A percentile compares a stretch with the other conserved stretches of the same genome.
phyloP scores from a whole-genome alignment of 108 stramenopile genomes.

The Nitzschia inconspicua region DNA sequence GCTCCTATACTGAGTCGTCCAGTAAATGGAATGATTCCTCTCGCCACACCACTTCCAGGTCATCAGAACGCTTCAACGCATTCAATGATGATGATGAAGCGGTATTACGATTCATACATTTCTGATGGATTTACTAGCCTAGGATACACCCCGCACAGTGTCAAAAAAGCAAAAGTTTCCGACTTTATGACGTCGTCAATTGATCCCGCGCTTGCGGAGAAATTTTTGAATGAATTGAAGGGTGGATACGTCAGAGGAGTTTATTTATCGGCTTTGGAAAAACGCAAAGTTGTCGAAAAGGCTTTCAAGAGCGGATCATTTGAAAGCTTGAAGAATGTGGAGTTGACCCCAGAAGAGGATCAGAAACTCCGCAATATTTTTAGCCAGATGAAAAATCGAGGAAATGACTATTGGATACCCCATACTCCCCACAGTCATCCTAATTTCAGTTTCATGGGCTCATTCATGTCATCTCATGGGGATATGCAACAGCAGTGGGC shows the following conservation, averaged over 20 bases:
- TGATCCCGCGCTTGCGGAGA: neutral
- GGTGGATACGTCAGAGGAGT: conserved; percentile 75
- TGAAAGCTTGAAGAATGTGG: conserved; percentile 46
- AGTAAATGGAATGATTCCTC: conserved; percentile 1
- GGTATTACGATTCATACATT: conserved; percentile 9
- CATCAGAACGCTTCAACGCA: neutral
- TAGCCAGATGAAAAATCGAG: conserved; percentile 4
- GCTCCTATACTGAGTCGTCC: neutral
- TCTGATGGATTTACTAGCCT: neutral
- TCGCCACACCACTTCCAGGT: conserved; percentile 7
- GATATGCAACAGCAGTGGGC: conserved; percentile 25
- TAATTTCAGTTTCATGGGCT: neutral
- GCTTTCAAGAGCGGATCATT: conserved; percentile 24
- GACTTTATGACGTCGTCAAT: neutral
- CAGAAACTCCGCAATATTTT: conserved; percentile 44
- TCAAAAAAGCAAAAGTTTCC: neutral
- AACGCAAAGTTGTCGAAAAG: conserved; percentile 65
- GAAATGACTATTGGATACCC: conserved; percentile 3
- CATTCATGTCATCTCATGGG: conserved; percentile 4
- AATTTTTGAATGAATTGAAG: conserved; percentile 30
- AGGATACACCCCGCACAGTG: conserved; percentile 8
- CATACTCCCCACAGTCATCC: neutral
- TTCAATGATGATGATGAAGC: conserved; percentile 10
- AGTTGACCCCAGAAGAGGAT: conserved; percentile 52
- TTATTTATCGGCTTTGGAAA: conserved; percentile 65